Evolutionary conservation across 169 alveolate genomes (phyloP).

Genomic region (Plasmodium vivax): DNA sequence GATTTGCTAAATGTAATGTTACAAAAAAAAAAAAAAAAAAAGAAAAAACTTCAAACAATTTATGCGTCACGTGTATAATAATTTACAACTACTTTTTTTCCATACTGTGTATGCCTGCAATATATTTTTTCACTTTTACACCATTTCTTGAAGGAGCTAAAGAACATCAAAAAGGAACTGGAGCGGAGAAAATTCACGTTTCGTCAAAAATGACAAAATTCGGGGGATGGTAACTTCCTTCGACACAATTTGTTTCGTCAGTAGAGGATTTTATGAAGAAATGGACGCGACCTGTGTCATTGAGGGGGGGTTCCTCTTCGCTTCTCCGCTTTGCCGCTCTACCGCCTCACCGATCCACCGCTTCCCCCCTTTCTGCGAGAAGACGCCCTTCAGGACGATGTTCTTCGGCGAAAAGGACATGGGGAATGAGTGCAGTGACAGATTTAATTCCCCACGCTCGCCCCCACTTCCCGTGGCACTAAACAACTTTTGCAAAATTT

Average conservation of each 20-base stretch:
- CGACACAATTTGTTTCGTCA: background rate
- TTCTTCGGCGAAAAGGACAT: slow-evolving; percentile 64
- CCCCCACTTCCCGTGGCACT: background rate
- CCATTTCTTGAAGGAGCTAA: slow-evolving; percentile 39
- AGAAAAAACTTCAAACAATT: background rate
- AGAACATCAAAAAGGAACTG: slow-evolving; percentile 40
- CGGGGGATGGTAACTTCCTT: background rate
- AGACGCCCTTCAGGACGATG: slow-evolving; percentile 46
- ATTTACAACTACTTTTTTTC: background rate
- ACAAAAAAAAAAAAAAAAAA: background rate
- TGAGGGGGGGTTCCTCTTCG: background rate
- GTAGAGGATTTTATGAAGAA: background rate
- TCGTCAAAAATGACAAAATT: background rate
- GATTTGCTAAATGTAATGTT: slow-evolving; percentile 35
- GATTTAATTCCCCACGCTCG: background rate
- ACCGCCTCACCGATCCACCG: background rate
- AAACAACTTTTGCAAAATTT: slow-evolving; percentile 50
- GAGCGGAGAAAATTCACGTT: slow-evolving; percentile 48
- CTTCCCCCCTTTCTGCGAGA: background rate
- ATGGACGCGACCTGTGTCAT: background rate
- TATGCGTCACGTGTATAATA: background rate
- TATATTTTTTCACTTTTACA: background rate
- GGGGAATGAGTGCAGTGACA: slow-evolving; percentile 68
- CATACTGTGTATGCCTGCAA: background rate
- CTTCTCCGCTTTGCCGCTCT: background rate